These are phyloP conservation scores for Sugiyamaella mastotermitis DNA, from an alignment of 805 yeast genomes.

Conservation along the genomic window DNA sequence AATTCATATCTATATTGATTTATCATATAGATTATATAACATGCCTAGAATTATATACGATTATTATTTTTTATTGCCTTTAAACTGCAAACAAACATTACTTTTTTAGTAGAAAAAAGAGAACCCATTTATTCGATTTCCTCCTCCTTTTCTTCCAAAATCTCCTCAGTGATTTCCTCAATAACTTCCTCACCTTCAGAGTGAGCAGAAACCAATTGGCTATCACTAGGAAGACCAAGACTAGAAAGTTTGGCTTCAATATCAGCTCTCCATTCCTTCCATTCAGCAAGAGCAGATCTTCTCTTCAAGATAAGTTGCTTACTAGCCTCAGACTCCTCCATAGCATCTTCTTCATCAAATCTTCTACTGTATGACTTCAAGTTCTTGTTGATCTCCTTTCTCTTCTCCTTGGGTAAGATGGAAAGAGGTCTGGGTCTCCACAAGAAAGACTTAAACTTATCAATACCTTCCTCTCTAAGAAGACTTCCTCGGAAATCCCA, in stretches of 20 bases:
- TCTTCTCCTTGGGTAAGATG: constrained; percentile 66
- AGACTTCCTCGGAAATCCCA: constrained; percentile 78
- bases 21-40: no score
- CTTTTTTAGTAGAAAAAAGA: no score
- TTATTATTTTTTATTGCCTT: no score
- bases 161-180: constrained; percentile 64
- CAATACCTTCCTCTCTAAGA: constrained; percentile 69
- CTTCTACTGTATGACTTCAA: constrained; percentile 83
- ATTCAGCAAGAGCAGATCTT: constrained; percentile 73
- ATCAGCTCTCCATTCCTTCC: constrained; percentile 71
- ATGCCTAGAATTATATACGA: no score
- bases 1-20: no score
- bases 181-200: constrained; percentile 52
- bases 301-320: constrained; percentile 84
- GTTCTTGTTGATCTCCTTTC: constrained; percentile 86
- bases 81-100: no score
- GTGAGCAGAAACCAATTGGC: constrained; percentile 32
- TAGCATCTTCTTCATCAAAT: constrained; percentile 91
- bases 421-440: constrained; percentile 98
- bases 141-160: constrained; percentile 46
- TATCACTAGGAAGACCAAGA: constrained; percentile 36
- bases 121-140: constrained; percentile 26
- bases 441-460: constrained; percentile 77
- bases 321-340: constrained; percentile 90
- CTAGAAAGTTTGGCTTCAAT: constrained; percentile 42